These are phyloP conservation scores for Ophiostoma piceae DNA, from an alignment of 2,329 filamentous ascomycete genomes.

Conservation along the genomic window DNA sequence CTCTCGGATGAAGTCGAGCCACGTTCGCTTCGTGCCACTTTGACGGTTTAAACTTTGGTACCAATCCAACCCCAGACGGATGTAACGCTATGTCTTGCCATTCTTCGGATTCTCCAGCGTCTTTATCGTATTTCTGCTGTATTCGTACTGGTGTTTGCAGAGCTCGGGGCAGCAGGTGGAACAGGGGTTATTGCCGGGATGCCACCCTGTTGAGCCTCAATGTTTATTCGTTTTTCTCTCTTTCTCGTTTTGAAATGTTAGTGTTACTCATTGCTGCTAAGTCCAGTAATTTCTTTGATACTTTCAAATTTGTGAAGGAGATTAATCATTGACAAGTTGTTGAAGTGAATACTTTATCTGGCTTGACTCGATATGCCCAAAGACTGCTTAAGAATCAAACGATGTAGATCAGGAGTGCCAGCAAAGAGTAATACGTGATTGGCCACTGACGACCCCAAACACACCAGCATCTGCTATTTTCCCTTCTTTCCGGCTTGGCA, in stretches of 20 bases:
- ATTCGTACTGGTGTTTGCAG: background rate
- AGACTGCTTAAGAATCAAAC: background rate
- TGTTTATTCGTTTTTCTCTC: background rate
- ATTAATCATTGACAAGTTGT: no score
- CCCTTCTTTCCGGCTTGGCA: conserved; percentile 2
- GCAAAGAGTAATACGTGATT: conserved; percentile 8
- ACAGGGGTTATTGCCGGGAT: background rate
- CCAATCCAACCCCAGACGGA: background rate
- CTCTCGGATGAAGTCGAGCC: conserved; percentile 11
- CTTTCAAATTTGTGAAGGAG: background rate
- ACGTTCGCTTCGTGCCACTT: background rate
- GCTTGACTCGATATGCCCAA: background rate
- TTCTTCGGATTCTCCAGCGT: background rate
- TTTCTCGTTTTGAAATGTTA: background rate
- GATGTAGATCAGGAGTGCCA: background rate
- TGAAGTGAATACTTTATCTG: no score
- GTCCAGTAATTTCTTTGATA: background rate
- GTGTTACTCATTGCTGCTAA: background rate
- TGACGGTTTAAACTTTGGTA: conserved; percentile 3
- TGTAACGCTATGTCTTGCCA: background rate
- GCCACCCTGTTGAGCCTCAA: background rate
- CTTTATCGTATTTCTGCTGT: background rate
- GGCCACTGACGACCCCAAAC: background rate
- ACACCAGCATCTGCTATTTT: background rate
- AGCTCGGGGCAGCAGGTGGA: conserved; percentile 1